Evolutionary conservation across 2,329 filamentous ascomycete genomes (phyloP).

Genomic region (Zalaria sp.): DNA sequence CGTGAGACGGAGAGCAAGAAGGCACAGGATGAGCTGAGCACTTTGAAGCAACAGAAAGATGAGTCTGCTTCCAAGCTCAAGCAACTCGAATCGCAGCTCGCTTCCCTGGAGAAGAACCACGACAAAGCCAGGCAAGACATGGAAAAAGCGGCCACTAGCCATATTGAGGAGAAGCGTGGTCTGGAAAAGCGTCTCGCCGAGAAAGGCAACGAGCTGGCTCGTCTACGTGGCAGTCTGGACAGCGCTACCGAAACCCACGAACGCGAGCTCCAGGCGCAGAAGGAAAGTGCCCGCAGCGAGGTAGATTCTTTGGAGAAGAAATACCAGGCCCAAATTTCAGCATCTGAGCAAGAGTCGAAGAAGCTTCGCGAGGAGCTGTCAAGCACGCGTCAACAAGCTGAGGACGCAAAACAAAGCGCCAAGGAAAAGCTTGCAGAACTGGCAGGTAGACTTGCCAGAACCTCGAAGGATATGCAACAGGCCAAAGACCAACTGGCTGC

Average conservation of each 20-base stretch:
- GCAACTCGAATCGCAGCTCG: constrained; percentile 3
- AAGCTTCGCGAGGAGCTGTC: constrained; percentile 1
- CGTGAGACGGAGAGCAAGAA: constrained; percentile 3
- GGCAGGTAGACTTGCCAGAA: constrained; percentile 9
- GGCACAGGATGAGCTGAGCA: too few relatives aligned
- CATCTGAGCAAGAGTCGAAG: constrained; percentile 4
- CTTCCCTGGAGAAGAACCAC: constrained; percentile 4
- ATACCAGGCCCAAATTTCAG: too few relatives aligned
- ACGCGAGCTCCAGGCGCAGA: too few relatives aligned
- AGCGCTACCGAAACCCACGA: background rate
- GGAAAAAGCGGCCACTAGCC: constrained; percentile 1
- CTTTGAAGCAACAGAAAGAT: background rate
- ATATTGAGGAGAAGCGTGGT: constrained; percentile 2
- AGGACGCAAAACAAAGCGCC: constrained; percentile 6
- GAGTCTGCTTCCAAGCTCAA: constrained; percentile 2
- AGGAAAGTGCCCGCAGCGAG: too few relatives aligned
- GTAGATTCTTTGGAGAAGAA: too few relatives aligned
- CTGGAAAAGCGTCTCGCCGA: constrained; percentile 1
- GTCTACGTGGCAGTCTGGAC: background rate
- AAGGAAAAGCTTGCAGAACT: constrained; percentile 14
- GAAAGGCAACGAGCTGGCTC: constrained; percentile 2
- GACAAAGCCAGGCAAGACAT: constrained; percentile 1
- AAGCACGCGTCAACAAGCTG: background rate
- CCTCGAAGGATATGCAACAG: constrained; percentile 3
- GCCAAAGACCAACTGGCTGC: background rate